Base-by-base conservation (phyloP, 2,329 filamentous ascomycete species). In the Penicillium olsonii region DNA sequence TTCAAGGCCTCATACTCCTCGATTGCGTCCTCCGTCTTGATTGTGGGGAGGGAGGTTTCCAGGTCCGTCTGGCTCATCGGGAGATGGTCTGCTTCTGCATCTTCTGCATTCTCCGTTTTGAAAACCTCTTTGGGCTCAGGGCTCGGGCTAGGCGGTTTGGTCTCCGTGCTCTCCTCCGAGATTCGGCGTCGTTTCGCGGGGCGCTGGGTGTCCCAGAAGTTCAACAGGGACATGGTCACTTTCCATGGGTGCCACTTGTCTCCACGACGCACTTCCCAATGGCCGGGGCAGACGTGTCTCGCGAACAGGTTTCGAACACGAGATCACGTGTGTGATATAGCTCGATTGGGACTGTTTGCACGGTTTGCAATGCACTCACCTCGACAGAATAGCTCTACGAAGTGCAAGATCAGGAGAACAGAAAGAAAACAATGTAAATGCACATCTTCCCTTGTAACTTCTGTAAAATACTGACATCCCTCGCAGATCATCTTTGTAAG, bases 1-100 rank as follows among this genome's bases (percentile, higher is more conserved):
- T 82, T 82, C 55, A 85, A 84, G 2, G 78, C 76, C 69, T 95
- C 88, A 63, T 96, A 96, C 56, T 89, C 84, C 54, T 87, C 80
- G 50, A 95, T 88, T 2, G 90, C 88, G 50, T 87, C 80, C 59
- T 85, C 85, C 2, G 81, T 81, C 56, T 82, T 75, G 2, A 92
- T 76, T 0, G 79, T 77, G 12, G 89, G 88, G 5, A 95, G 73
- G 5, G 85, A 85, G 54, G 78, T 84, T 61, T 91, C 88, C 38
- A 92, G 75, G 46, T 87, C 85, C 11, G 87, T 90, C 56, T 79
- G 77, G 34, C 71, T 72, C 35, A 61, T 68, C 44, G 65, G 51
- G 37, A 65, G 46, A 2, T 53, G 50, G 29, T 58, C 63, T n/a
- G 67, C 53, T n/a, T 72, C 63, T n/a, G 67, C 53, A n/a, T 72